phyloP scores from a whole-genome alignment of 2,329 filamentous ascomycete species.

The Dryadomyces quercus-mongolicae region DNA sequence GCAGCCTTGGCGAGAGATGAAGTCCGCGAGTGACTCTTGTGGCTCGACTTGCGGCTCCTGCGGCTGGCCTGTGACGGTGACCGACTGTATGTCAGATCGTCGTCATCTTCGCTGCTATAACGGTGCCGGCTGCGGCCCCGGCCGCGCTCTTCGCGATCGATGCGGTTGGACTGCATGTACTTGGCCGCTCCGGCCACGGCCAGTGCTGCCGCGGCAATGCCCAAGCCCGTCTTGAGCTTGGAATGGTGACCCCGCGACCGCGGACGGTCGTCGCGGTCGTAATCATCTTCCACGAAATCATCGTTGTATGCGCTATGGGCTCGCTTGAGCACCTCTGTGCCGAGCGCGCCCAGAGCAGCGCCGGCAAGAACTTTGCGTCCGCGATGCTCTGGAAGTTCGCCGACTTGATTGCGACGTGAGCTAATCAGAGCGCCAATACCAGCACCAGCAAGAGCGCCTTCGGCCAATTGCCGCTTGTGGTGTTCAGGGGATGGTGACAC shows the following conservation, averaged over 20 bases:
- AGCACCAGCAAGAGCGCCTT: conserved; percentile 53
- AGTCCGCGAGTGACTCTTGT: conserved; percentile 28
- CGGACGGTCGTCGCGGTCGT: conserved; percentile 20
- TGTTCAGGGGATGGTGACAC: conserved; percentile 34
- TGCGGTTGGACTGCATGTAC: conserved; percentile 47
- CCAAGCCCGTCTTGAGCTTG: conserved; percentile 48
- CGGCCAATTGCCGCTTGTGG: conserved; percentile 47
- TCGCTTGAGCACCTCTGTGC: conserved; percentile 47
- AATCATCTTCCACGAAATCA: conserved; percentile 27
- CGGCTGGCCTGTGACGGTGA: conserved; percentile 28
- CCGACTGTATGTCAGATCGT: conserved; percentile 18
- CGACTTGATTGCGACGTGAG: conserved; percentile 38
- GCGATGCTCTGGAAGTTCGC: conserved; percentile 36
- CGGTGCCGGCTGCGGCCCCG: conserved; percentile 44
- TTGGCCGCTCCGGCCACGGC: conserved; percentile 54
- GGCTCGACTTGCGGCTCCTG: conserved; percentile 8
- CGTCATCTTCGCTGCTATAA: conserved; percentile 24
- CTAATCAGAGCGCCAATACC: conserved; percentile 47
- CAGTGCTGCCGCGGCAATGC: conserved; percentile 49
- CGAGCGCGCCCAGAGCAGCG: conserved; percentile 49
- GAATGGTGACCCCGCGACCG: conserved; percentile 26
- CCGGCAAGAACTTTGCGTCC: conserved; percentile 49
- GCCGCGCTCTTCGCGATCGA: conserved; percentile 44
- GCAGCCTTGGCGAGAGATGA: conserved; percentile 44
- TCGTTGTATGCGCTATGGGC: conserved; percentile 51